Conservation (phyloP, 2,329 filamentous ascomycete species). For the Venturia asperata region DNA sequence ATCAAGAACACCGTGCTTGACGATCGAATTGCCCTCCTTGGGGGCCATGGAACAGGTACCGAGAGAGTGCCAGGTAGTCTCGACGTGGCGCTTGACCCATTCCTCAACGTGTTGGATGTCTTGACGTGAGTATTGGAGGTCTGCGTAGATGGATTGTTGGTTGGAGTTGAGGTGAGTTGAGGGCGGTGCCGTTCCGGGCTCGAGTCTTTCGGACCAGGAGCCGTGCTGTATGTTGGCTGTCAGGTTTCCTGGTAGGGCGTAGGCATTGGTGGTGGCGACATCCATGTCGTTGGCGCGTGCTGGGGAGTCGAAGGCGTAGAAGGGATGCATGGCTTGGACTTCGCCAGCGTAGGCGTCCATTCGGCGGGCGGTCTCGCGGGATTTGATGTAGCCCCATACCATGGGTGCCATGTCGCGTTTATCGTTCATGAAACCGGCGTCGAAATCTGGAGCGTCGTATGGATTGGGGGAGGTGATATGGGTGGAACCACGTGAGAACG, state of each 20-base stretch:
- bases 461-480: conserved; percentile 66
- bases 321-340: conserved; percentile 57
- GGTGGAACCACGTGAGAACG: conserved; percentile 64
- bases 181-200: conserved; percentile 32
- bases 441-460: conserved; percentile 70
- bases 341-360: conserved; percentile 75
- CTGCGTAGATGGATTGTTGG: conserved; percentile 51
- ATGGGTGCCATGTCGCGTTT: conserved; percentile 74
- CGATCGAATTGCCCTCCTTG: conserved; percentile 67
- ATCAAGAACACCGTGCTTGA: conserved; percentile 72
- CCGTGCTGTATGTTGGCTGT: conserved; percentile 65
- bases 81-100: conserved; percentile 58
- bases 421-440: conserved; percentile 79
- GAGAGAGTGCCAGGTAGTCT: conserved; percentile 66
- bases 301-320: conserved; percentile 63
- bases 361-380: conserved; percentile 67
- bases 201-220: conserved; percentile 47
- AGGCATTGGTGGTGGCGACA: conserved; percentile 65
- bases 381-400: conserved; percentile 79
- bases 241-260: conserved; percentile 65
- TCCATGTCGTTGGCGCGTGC: conserved; percentile 68
- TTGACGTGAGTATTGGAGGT: conserved; percentile 57
- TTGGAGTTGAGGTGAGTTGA: conserved; percentile 56
- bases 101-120: conserved; percentile 63
- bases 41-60: conserved; percentile 73